Conservation (phyloP, 2,329 filamentous ascomycete genomes). For the Neocatenulostroma microsporum region DNA sequence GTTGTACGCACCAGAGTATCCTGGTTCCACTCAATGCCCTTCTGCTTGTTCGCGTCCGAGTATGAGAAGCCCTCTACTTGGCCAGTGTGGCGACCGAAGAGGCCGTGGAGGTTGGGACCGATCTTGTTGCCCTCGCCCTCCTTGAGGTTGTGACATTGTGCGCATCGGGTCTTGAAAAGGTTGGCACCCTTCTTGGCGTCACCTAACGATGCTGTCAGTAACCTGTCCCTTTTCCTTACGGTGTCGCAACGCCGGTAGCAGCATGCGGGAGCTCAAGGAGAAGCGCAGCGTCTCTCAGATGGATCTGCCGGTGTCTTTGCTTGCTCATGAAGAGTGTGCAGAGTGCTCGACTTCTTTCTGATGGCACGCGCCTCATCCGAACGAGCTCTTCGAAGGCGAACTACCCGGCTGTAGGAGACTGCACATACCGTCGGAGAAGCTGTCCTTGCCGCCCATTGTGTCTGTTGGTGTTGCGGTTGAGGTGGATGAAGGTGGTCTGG, state of each 20-base stretch:
- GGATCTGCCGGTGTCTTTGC: no score
- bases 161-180: slow-evolving; percentile 98
- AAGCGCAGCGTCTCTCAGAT: no score
- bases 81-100: slow-evolving; percentile 94
- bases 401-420: no score
- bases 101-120: slow-evolving; percentile 91
- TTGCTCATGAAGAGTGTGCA: no score
- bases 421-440: slow-evolving; percentile 31
- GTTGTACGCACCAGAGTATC: slow-evolving; percentile 59
- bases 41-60: slow-evolving; percentile 99
- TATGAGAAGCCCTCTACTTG: slow-evolving; percentile 88
- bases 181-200: slow-evolving; percentile 93
- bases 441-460: slow-evolving; percentile 34
- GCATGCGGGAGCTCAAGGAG: no score
- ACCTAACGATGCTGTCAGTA: slow-evolving; percentile 49
- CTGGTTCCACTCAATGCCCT: slow-evolving; percentile 84
- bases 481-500: background rate
- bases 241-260: no score
- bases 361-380: no score
- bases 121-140: slow-evolving; percentile 91
- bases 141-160: slow-evolving; percentile 97
- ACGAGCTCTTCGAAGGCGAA: no score
- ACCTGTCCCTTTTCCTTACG: background rate
- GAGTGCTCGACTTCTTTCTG: no score
- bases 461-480: slow-evolving; percentile 8